Evolutionary conservation across 2,329 filamentous ascomycete genomes (phyloP).

Genomic region (Clonostachys rhizophaga): DNA sequence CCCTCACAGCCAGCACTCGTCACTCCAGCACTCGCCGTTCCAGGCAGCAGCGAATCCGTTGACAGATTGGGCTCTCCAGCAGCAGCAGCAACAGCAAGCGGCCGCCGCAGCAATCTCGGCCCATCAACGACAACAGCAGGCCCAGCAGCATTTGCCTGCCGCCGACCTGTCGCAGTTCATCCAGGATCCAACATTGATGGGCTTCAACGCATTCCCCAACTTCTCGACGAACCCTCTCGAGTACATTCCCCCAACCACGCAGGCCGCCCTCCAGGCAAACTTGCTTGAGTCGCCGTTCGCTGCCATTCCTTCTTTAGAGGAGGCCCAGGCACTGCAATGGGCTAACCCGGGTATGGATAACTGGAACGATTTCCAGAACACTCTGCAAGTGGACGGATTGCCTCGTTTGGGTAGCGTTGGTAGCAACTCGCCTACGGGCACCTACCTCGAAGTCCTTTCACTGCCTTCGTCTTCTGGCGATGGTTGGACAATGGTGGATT

Average conservation of each 20-base stretch:
- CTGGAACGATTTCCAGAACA: constrained; percentile 74
- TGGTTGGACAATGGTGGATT: constrained; percentile 80
- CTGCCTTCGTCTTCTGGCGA: constrained; percentile 78
- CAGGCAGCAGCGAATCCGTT: constrained; percentile 39
- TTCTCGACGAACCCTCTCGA: constrained; percentile 54
- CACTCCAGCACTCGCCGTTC: constrained; percentile 50
- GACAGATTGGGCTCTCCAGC: constrained; percentile 58
- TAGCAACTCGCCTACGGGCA: constrained; percentile 38
- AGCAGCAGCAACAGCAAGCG: constrained; percentile 40
- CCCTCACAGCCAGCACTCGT: constrained; percentile 43
- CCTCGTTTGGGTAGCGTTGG: constrained; percentile 33
- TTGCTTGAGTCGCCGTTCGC: constrained; percentile 61
- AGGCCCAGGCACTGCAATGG: constrained; percentile 55
- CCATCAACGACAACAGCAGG: constrained; percentile 26
- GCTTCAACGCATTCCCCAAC: constrained; percentile 46
- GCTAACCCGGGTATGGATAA: constrained; percentile 60
- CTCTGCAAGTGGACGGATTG: constrained; percentile 46
- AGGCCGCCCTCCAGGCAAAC: constrained; percentile 58
- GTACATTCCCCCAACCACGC: constrained; percentile 54
- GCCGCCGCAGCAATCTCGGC: constrained; percentile 26
- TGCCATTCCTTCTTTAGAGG: constrained; percentile 51
- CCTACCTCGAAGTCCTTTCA: constrained; percentile 81
- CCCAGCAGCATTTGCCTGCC: constrained; percentile 14
- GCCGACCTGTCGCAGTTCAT: constrained; percentile 48
- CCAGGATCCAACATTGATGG: constrained; percentile 52